Base-by-base conservation (phyloP, 1,139 yeast genomes). In the Taphrina flavorubra region DNA sequence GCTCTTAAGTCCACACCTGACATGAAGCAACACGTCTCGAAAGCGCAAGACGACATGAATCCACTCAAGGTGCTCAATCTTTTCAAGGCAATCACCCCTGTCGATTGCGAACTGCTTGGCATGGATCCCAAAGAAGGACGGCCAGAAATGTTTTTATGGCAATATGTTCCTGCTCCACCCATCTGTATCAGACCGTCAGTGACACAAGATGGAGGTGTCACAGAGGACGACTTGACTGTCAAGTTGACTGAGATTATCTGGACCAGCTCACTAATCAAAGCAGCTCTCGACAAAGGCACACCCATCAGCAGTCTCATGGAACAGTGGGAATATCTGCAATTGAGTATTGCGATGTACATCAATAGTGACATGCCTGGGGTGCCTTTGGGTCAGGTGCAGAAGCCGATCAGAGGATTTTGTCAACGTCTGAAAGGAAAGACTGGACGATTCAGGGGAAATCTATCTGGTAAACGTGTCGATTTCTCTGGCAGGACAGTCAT, bases 121-220 rank as follows among this genome's bases (percentile, higher is more conserved):
- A 87, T 95, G 72, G 96, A 94, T 77, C 86, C 97, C 0, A 83
- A 90, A 4, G 91, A 92, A 46, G 97, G 98, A 51, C 84, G 99
- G 73, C 99, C 99, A 1, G 99, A 94, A 78, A 91, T 89, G 85
- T 94, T 92, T 78, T 86, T 95, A 59, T 95, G 99, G 99, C 85
- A 97, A 75, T 95, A 92, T 77, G 83, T 95, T 68, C 99, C 99
- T 0, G 99, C 98, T 0, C 99, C 99, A 0, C 99, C 99, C 0
- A 97, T 95, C 31, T 95, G 99, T 82, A 94, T 95, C 69, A 86
- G 99, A 74, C 99, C 99, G 1, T 92, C 98, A 6, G 98, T 95
- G 46, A 91, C 91, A 92, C 95, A 91, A 77, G 96, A 94, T 70
- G 91, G 92, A 58, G 88, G 90, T 1, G 88, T 96, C 47, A 95